phyloP scores from a whole-genome alignment of 2,329 filamentous ascomycete species.

The Whalleya microplaca region DNA sequence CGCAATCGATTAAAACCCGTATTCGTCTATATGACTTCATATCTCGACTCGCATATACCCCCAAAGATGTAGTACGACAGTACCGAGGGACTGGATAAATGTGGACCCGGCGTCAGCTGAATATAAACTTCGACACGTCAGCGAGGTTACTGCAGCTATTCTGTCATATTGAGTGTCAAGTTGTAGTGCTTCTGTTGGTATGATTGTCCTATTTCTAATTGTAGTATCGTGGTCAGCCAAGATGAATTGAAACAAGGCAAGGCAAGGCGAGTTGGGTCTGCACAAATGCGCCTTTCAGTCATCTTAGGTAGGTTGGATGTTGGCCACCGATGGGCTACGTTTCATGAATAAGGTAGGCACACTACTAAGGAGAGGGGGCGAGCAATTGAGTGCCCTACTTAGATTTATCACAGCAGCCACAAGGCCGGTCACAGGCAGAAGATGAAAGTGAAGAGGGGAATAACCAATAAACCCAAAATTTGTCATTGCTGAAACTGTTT shows the following conservation, averaged over 20 bases:
- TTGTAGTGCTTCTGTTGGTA: not conserved
- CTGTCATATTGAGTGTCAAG: not conserved
- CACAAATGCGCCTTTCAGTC: not conserved
- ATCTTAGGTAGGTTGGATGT: not conserved
- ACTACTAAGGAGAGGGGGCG: not conserved
- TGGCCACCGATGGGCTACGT: not conserved
- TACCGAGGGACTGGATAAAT: not conserved
- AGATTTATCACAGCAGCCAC: not conserved
- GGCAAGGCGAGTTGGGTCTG: not conserved
- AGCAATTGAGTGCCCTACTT: not conserved
- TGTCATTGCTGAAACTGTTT: constrained; percentile 28
- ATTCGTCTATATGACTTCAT: not conserved
- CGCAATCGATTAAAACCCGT: too few relatives aligned
- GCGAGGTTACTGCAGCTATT: not conserved
- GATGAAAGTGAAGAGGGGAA: not conserved
- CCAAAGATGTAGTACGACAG: not conserved
- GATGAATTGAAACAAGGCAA: not conserved
- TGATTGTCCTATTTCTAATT: not conserved
- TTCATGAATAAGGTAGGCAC: not conserved
- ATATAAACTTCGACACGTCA: not conserved
- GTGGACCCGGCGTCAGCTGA: not conserved
- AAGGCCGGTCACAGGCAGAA: not conserved
- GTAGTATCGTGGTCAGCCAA: not conserved
- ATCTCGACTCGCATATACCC: not conserved
- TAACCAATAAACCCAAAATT: not conserved